Conservation (phyloP, 2,329 filamentous ascomycete genomes). For the Colletotrichum sp. region DNA sequence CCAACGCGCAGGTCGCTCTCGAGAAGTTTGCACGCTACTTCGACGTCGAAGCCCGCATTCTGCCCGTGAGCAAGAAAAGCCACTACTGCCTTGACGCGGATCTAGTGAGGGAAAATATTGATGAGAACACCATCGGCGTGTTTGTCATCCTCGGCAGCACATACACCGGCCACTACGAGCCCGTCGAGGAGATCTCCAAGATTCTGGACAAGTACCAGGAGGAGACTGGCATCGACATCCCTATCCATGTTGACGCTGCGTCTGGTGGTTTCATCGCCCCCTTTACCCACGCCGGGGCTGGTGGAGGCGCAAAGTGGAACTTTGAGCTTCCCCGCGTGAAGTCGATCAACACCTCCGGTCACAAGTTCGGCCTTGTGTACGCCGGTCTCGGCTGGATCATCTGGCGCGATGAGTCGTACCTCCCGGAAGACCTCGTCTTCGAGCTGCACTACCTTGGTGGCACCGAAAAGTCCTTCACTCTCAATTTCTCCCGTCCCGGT, state of each 20-base stretch:
- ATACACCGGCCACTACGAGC: slow-evolving; percentile 77
- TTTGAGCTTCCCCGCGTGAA: slow-evolving; percentile 66
- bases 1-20: slow-evolving; percentile 74
- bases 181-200: slow-evolving; percentile 69
- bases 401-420: slow-evolving; percentile 67
- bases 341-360: slow-evolving; percentile 68
- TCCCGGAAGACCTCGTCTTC: slow-evolving; percentile 72
- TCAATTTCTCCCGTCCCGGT: slow-evolving; percentile 75
- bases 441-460: slow-evolving; percentile 73
- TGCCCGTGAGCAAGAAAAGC: slow-evolving; percentile 66
- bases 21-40: slow-evolving; percentile 79
- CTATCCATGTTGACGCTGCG: slow-evolving; percentile 70
- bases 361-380: slow-evolving; percentile 68
- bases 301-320: slow-evolving; percentile 62
- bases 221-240: slow-evolving; percentile 66
- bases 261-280: slow-evolving; percentile 67
- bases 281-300: slow-evolving; percentile 60
- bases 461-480: slow-evolving; percentile 70
- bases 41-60: slow-evolving; percentile 70
- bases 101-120: slow-evolving; percentile 68
- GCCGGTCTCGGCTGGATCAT: slow-evolving; percentile 74
- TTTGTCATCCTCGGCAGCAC: slow-evolving; percentile 75
- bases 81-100: slow-evolving; percentile 66
- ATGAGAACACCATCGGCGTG: slow-evolving; percentile 79
- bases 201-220: slow-evolving; percentile 67